Conservation (phyloP, 192 early-diverging fungal genomes). For the Backusella circina region DNA sequence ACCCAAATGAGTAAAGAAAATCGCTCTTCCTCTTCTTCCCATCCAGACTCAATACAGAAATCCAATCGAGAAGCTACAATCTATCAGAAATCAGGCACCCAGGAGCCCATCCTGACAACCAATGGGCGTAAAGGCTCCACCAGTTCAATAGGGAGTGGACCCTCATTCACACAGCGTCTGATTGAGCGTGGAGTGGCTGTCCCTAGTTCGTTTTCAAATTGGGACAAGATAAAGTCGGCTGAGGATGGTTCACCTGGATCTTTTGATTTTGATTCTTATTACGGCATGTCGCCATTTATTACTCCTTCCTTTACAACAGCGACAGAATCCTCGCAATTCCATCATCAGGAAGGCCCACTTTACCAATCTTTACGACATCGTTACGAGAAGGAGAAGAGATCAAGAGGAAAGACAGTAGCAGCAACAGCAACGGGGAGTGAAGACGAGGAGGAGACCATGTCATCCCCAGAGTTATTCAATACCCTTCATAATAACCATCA, state of each 20-base stretch:
- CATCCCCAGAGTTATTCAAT: not conserved
- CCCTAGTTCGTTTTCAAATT: constrained; percentile 24
- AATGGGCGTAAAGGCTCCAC: constrained; percentile 1
- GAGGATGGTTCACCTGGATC: constrained; percentile 7
- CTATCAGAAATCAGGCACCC: not conserved
- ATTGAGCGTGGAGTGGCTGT: constrained; percentile 31
- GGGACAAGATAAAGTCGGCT: constrained; percentile 2
- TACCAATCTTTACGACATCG: constrained; percentile 26
- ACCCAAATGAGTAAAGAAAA: not conserved
- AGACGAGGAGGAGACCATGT: constrained; percentile 15
- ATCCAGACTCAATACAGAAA: not conserved
- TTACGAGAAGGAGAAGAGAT: constrained; percentile 21
- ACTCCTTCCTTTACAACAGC: constrained; percentile 20
- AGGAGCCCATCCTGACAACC: not conserved
- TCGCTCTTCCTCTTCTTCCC: not conserved
- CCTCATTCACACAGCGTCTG: constrained; percentile 23
- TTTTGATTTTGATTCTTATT: constrained; percentile 26
- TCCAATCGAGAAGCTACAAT: not conserved
- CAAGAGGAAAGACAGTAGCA: not conserved
- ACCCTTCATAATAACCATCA: not conserved
- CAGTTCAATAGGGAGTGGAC: not conserved
- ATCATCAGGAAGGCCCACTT: not conserved
- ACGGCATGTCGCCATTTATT: constrained; percentile 30
- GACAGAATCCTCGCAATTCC: not conserved
- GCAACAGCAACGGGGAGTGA: not conserved